phyloP scores from a whole-genome alignment of 2,329 filamentous ascomycete genomes.

The Chaetomiaceae sp. region DNA sequence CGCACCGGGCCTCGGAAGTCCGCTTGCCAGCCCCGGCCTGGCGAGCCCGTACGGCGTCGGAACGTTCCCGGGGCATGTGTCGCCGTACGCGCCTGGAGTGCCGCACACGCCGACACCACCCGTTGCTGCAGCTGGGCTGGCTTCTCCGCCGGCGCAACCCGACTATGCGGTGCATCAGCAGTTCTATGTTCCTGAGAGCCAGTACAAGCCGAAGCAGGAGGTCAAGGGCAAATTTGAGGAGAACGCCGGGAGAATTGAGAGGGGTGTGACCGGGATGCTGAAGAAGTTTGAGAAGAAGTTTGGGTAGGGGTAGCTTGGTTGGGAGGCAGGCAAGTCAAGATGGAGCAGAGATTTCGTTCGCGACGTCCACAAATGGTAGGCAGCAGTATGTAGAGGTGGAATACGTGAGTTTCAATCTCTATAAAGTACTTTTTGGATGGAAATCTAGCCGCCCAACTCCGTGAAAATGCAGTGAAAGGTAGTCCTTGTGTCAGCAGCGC shows the following conservation, averaged over 20 bases:
- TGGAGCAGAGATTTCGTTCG: not conserved
- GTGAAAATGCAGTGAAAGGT: not conserved
- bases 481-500: not conserved
- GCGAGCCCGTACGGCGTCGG: constrained; percentile 39
- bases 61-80: constrained; percentile 39
- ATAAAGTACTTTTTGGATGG: not conserved
- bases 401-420: constrained; percentile 5
- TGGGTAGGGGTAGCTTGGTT: constrained; percentile 31
- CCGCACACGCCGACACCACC: constrained; percentile 31
- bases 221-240: constrained; percentile 53
- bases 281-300: constrained; percentile 77
- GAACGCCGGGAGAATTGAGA: constrained; percentile 60
- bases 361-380: not conserved
- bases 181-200: constrained; percentile 58
- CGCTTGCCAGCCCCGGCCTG: constrained; percentile 36
- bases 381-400: not conserved
- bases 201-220: constrained; percentile 42
- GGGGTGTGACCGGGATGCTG: constrained; percentile 63
- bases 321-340: not conserved
- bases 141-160: constrained; percentile 39
- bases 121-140: constrained; percentile 32
- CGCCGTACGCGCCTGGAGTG: constrained; percentile 31
- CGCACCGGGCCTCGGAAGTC: constrained; percentile 34
- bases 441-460: not conserved
- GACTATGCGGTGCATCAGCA: constrained; percentile 62